phyloP scores from a whole-genome alignment of 176 grass and related monocot species.

The Hyparrhenia diplandra region DNA sequence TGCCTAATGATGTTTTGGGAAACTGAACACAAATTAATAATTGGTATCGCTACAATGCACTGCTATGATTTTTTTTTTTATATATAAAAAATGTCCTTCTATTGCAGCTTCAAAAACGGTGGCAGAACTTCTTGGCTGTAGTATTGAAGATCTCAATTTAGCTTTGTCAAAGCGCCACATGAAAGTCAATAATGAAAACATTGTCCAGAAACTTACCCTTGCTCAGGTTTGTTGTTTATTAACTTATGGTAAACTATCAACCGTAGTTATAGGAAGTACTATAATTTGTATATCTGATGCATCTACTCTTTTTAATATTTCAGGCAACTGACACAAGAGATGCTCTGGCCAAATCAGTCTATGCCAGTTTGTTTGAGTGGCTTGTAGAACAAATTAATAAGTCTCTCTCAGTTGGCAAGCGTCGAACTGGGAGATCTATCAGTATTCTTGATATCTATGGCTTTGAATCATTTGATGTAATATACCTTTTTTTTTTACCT shows the following conservation, averaged over 20 bases:
- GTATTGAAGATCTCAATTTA: conserved; percentile 68
- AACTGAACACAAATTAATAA: neutral
- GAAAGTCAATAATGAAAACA: conserved; percentile 95
- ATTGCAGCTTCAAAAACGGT: conserved; percentile 78
- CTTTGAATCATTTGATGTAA: conserved; percentile 97
- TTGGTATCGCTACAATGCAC: neutral
- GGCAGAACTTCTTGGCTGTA: conserved; percentile 88
- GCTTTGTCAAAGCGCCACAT: conserved; percentile 89
- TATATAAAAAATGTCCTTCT: neutral
- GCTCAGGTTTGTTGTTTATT: conserved; percentile 66
- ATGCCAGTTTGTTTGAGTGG: conserved; percentile 96
- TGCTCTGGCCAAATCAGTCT: conserved; percentile 88
- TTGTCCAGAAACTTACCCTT: conserved; percentile 98
- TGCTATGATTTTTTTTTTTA: neutral
- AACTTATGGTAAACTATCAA: conserved; percentile 16
- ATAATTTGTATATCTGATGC: conserved; percentile 22
- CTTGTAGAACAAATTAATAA: conserved; percentile 98
- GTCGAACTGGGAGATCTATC: conserved; percentile 88
- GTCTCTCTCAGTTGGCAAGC: conserved; percentile 82
- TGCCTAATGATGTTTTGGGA: neutral
- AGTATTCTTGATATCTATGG: conserved; percentile 99
- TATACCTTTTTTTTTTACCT: conserved; percentile 23
- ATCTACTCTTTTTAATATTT: conserved; percentile 27
- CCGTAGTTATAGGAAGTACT: neutral
- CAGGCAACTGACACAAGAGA: conserved; percentile 95